phyloP scores from a whole-genome alignment of 2,329 filamentous ascomycete species.

The Didymellaceae sp. region DNA sequence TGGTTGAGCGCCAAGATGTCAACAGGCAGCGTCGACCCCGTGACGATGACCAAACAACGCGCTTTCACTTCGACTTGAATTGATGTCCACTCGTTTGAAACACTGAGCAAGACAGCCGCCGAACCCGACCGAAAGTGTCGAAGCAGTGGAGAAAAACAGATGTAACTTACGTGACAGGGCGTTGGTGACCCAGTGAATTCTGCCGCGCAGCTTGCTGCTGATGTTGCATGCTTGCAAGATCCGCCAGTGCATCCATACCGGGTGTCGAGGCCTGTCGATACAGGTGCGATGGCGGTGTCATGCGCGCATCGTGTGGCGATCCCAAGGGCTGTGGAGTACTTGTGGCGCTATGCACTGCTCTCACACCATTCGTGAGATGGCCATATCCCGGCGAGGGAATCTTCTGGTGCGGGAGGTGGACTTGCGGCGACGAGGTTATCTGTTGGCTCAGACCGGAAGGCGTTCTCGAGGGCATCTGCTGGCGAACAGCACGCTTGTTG shows the following conservation, averaged over 20 bases:
- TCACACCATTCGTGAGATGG: constrained; percentile 39
- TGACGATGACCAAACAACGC: constrained; percentile 15
- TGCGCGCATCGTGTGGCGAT: constrained; percentile 42
- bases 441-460: constrained; percentile 55
- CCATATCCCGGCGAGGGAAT: constrained; percentile 38
- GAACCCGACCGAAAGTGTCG: no score
- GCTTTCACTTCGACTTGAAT: background rate
- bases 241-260: constrained; percentile 58
- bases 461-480: constrained; percentile 48
- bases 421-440: constrained; percentile 43
- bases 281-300: constrained; percentile 43
- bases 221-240: constrained; percentile 57
- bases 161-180: constrained; percentile 47
- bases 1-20: constrained; percentile 18
- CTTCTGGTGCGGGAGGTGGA: constrained; percentile 46
- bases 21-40: constrained; percentile 29
- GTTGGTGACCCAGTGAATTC: constrained; percentile 41
- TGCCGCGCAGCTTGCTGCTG: constrained; percentile 52
- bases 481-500: constrained; percentile 39
- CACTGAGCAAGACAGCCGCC: no score
- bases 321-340: constrained; percentile 40
- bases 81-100: background rate
- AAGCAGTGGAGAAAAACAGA: background rate
- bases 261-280: constrained; percentile 54
- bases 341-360: constrained; percentile 40